A percentile compares a stretch with the other conserved stretches of the same genome.
phyloP scores from a whole-genome alignment of 441 rosid genomes.

The Gossypium lobatum region DNA sequence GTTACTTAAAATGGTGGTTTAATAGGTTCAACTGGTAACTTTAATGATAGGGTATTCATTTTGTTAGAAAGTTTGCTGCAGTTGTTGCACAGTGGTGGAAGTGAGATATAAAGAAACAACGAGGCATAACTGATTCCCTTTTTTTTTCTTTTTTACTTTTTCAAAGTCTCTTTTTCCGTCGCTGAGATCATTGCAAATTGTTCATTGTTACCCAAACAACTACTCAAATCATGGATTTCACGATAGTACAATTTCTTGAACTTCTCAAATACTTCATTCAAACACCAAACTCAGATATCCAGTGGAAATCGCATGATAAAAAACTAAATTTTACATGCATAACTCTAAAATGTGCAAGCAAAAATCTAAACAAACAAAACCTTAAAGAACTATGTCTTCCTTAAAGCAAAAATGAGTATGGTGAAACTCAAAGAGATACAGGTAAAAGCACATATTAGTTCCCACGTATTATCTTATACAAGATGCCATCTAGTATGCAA shows the following conservation, averaged over 20 bases:
- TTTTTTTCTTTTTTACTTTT: not conserved
- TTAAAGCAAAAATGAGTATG: not conserved
- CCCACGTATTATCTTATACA: not conserved
- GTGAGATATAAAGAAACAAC: not conserved
- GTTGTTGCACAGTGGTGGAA: not conserved
- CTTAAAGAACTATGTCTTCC: not conserved
- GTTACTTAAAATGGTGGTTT: not conserved
- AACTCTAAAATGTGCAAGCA: not conserved
- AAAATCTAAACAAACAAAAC: not conserved
- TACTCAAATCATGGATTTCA: not conserved
- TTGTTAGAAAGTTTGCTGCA: not conserved
- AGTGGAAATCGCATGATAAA: not conserved
- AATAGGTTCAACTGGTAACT: not conserved
- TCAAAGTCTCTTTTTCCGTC: not conserved
- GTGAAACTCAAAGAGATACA: not conserved
- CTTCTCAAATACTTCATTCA: conserved; percentile 7
- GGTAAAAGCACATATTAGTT: not conserved
- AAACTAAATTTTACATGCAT: not conserved
- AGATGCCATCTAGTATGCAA: not conserved
- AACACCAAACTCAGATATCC: not conserved
- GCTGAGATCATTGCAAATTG: not conserved
- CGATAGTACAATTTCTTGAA: not conserved
- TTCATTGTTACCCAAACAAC: not conserved
- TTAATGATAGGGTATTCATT: not conserved
- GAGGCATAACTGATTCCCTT: not conserved